Evolutionary conservation across 2,329 filamentous ascomycete species (phyloP).

Genomic region (Plectosphaerella sp.): DNA sequence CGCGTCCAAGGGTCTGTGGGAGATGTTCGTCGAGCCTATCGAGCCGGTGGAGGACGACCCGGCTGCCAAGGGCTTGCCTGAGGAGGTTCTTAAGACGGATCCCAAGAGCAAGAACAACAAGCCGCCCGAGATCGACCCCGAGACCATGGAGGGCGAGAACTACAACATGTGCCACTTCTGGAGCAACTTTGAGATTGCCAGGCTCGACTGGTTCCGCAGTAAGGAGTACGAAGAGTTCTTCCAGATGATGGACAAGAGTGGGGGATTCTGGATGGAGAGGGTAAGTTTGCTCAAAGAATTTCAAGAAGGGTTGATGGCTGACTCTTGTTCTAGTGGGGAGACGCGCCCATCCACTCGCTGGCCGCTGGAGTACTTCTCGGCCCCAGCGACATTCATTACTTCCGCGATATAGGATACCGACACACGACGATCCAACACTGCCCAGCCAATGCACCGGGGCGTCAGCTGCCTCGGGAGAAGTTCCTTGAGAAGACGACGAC

Average conservation of each 20-base stretch:
- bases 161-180: conserved; percentile 99
- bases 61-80: conserved; percentile 65
- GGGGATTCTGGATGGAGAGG: conserved; percentile 98
- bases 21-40: conserved; percentile 87
- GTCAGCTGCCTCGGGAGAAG: conserved; percentile 75
- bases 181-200: conserved; percentile 99
- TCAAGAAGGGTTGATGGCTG: conserved; percentile 19
- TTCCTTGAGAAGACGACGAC: conserved; percentile 77
- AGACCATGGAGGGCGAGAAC: conserved; percentile 93
- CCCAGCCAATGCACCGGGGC: conserved; percentile 86
- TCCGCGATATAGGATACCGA: conserved; percentile 96
- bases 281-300: conserved; percentile 44
- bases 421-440: conserved; percentile 99
- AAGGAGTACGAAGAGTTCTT: conserved; percentile 98
- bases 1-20: conserved; percentile 89
- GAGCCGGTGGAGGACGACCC: conserved; percentile 59
- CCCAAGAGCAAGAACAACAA: conserved; percentile 62
- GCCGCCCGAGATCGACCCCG: conserved; percentile 78
- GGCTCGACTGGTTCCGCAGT: conserved; percentile 92
- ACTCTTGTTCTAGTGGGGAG: conserved; percentile 74
- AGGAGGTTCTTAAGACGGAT: conserved; percentile 76
- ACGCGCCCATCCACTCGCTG: conserved; percentile 96
- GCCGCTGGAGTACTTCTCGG: conserved; percentile 84
- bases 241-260: conserved; percentile 96
- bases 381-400: conserved; percentile 89